Evolutionary conservation across 2,329 filamentous ascomycete species (phyloP), one percentile per base, ranked within the genome.

Genomic region (Tolypocladium inflatum): DNA sequence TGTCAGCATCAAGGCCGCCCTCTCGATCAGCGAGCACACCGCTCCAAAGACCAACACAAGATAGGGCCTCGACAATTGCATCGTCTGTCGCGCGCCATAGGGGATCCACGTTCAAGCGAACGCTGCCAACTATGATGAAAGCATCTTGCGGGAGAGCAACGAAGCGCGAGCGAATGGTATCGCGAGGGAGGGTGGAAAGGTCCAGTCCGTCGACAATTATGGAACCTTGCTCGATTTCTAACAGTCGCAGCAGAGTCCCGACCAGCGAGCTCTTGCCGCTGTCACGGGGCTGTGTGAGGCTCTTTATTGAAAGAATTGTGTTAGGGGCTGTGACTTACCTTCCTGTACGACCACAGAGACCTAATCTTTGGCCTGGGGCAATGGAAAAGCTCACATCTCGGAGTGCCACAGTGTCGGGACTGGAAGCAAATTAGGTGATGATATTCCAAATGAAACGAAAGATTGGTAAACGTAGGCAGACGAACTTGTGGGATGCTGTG

Each of bases 81-180:
- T 59, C 61, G 33, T 63, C 59, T 13, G 53, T 53, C 23, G 52
- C 57, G 9, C 19, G 37, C 8, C 54, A 37, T 3, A 65, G 4
- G 68, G 74, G 72, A 59, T 78, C 76, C 3, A 78, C 66, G 60
- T 78, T 76, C 6, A 63, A 48, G 21, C 63, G 65, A 56, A 74
- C 68, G 1, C 67, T 72, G 51, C 70, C 73, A 1, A 71, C 72
- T 2, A 80, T 63, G 64, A 81, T 78, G 17, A 78, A 73, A 0
- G 76, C 63, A 11, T 81, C 78, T 64, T 81, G 78, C 0, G 79
- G 74, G 2, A 81, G 64, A 19, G 76, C 74, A 56, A 78, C 76
- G 54, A 81, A 67, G 8, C 72, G 74, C 48, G 72, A 64, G 8
- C 78, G 75, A 2, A 81, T 67, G 0, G 65, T 61, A 1, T 64